Percentiles rank a stretch among this genome's conserved stretches.
Evolutionary conservation across 768 basidiomycete species (phyloP).

Genomic region (Boletus sensibilis): DNA sequence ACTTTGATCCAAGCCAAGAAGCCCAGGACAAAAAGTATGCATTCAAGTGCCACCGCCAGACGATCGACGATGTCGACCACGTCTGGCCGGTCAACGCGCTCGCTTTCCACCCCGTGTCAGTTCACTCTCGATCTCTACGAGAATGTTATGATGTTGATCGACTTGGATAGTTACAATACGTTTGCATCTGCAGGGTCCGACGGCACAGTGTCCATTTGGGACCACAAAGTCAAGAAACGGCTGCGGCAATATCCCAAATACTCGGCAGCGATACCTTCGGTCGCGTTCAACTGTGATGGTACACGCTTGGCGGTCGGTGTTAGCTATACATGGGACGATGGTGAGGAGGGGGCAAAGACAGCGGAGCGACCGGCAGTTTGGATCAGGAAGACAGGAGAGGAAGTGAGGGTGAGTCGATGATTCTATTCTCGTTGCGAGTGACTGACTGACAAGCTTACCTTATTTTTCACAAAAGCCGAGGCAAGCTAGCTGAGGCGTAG

Average conservation of each 20-base stretch:
- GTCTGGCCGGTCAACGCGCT: constrained; percentile 97
- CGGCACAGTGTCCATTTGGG: constrained; percentile 93
- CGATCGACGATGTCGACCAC: constrained; percentile 87
- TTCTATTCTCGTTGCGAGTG: neutral
- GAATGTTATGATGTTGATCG: neutral
- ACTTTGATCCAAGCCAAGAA: constrained; percentile 79
- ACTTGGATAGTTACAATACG: constrained; percentile 68
- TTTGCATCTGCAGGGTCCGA: constrained; percentile 97
- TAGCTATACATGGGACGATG: constrained; percentile 90
- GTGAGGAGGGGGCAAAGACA: constrained; percentile 67
- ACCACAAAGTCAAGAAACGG: constrained; percentile 94
- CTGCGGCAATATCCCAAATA: constrained; percentile 88
- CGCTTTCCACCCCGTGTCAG: constrained; percentile 87
- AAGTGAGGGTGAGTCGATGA: constrained; percentile 61
- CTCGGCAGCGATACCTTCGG: constrained; percentile 66
- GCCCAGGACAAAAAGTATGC: constrained; percentile 79
- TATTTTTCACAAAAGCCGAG: constrained; percentile 16
- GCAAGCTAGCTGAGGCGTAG: constrained; percentile 13
- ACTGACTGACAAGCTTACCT: neutral
- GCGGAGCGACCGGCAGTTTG: constrained; percentile 61
- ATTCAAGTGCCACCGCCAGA: constrained; percentile 94
- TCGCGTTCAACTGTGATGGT: constrained; percentile 84
- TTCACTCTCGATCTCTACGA: constrained; percentile 2
- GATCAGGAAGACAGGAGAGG: constrained; percentile 67
- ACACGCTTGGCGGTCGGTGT: constrained; percentile 78